Conservation (phyloP, 2,329 filamentous ascomycete species). For the Exophiala bonariae region DNA sequence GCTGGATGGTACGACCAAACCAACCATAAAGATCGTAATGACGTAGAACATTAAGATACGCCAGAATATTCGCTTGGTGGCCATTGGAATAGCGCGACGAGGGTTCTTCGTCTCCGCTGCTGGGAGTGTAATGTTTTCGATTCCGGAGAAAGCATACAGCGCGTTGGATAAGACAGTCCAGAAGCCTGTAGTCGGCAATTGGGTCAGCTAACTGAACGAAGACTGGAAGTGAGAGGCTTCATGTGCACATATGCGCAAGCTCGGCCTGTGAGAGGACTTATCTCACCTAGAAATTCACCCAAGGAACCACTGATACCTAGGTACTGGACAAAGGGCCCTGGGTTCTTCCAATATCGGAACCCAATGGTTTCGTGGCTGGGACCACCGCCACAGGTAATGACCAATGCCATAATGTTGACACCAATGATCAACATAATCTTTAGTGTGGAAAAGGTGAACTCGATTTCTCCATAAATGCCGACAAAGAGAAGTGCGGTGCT, state of each 20-base stretch:
- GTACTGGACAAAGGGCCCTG: constrained; percentile 64
- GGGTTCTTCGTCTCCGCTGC: constrained; percentile 55
- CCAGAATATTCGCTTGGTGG: constrained; percentile 53
- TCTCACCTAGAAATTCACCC: constrained; percentile 40
- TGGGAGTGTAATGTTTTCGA: constrained; percentile 53
- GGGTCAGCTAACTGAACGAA: no score
- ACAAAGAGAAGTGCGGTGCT: constrained; percentile 1
- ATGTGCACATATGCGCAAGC: no score
- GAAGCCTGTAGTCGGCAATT: no score
- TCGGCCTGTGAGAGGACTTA: no score
- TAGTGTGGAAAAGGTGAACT: constrained; percentile 7
- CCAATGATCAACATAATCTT: constrained; percentile 12
- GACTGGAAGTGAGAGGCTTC: no score
- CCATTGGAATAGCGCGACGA: constrained; percentile 52
- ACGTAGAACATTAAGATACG: constrained; percentile 59
- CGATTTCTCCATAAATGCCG: no score
- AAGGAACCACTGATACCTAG: constrained; percentile 50
- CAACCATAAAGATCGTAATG: constrained; percentile 55
- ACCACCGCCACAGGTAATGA: neutral
- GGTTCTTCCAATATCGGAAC: constrained; percentile 48
- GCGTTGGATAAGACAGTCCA: constrained; percentile 45
- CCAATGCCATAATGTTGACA: neutral
- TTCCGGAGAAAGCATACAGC: constrained; percentile 39
- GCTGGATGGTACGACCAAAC: no score
- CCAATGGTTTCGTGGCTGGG: constrained; percentile 32